These are phyloP conservation scores for Lachnellula willkommii DNA, from an alignment of 2,329 filamentous ascomycete species.

Conservation along the genomic window DNA sequence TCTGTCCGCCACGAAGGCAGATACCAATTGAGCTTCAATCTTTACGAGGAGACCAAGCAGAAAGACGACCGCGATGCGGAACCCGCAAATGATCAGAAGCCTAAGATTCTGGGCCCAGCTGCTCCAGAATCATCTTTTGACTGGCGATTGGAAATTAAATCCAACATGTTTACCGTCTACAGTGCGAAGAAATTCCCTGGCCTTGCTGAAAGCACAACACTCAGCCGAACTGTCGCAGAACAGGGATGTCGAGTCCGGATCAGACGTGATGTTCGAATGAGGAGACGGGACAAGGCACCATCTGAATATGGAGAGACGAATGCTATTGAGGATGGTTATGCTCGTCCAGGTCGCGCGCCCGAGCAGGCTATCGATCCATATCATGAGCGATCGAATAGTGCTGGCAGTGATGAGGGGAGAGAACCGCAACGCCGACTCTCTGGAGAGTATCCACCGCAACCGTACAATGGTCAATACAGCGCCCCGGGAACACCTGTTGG, in stretches of 20 bases:
- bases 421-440: conserved; percentile 41
- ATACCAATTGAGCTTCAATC: conserved; percentile 84
- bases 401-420: conserved; percentile 11
- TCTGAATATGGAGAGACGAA: conserved; percentile 41
- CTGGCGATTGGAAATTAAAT: conserved; percentile 86
- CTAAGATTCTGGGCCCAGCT: conserved; percentile 36
- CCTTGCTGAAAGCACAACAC: conserved; percentile 76
- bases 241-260: conserved; percentile 97
- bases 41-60: conserved; percentile 92
- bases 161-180: conserved; percentile 78
- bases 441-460: conserved; percentile 37
- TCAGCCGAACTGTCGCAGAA: conserved; percentile 89
- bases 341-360: conserved; percentile 32
- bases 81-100: conserved; percentile 31
- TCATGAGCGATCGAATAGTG: conserved; percentile 19
- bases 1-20: conserved; percentile 93
- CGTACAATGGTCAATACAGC: conserved; percentile 29
- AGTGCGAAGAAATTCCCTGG: conserved; percentile 99
- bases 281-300: conserved; percentile 70
- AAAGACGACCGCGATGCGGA: conserved; percentile 65
- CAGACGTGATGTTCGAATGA: conserved; percentile 87
- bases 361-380: conserved; percentile 18
- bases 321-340: conserved; percentile 57
- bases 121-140: conserved; percentile 52
- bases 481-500: conserved; percentile 12